Evolutionary conservation across 805 yeast genomes (phyloP).

Genomic region (Cyberlindnera galapagoensis): DNA sequence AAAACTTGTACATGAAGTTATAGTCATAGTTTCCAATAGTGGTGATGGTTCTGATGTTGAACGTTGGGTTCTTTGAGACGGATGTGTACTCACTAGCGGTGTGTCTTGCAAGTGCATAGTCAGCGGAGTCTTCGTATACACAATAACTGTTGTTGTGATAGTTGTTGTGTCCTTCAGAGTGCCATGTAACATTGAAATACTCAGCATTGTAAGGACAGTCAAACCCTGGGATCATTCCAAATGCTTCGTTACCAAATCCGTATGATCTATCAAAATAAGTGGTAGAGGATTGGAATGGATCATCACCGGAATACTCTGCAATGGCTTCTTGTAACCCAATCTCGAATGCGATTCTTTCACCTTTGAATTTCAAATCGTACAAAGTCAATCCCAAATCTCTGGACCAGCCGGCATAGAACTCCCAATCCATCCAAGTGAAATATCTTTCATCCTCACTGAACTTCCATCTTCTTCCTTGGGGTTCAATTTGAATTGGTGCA

Average conservation of each 20-base stretch:
- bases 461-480: constrained; percentile 25
- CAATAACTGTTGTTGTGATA: constrained; percentile 24
- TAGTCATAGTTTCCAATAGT: constrained; percentile 24
- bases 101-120: constrained; percentile 21
- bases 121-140: constrained; percentile 21
- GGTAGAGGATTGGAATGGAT: constrained; percentile 25
- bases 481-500: constrained; percentile 21
- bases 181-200: constrained; percentile 24
- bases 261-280: constrained; percentile 22
- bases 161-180: constrained; percentile 18
- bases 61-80: constrained; percentile 22
- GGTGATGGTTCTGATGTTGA: constrained; percentile 19
- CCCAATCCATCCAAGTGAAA: constrained; percentile 28
- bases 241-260: constrained; percentile 26
- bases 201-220: constrained; percentile 27
- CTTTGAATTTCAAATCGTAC: constrained; percentile 24
- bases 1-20: constrained; percentile 21
- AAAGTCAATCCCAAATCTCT: constrained; percentile 23
- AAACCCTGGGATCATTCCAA: constrained; percentile 24
- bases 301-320: constrained; percentile 27
- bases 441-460: constrained; percentile 22
- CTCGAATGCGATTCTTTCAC: constrained; percentile 25
- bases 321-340: constrained; percentile 25
- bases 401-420: constrained; percentile 21
- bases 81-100: constrained; percentile 14